Conservation (phyloP, 345 rosid genomes). For the Erucastrum elatum region DNA sequence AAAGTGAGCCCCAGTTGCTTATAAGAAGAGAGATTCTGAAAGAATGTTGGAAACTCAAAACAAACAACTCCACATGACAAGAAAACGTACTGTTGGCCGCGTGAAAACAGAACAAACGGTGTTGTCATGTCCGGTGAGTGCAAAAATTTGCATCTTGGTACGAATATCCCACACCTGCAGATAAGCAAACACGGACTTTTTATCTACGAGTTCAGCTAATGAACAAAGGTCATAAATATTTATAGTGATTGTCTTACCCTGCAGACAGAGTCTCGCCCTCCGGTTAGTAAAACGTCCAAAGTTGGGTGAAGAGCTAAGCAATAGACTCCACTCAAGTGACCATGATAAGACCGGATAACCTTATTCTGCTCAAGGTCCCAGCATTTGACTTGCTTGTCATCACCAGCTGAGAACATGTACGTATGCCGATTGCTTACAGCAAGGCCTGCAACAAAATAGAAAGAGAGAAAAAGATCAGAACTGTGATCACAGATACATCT, state of each 20-base stretch:
- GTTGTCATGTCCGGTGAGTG: constrained; percentile 91
- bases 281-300: constrained; percentile 81
- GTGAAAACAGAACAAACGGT: constrained; percentile 97
- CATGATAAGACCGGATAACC: constrained; percentile 97
- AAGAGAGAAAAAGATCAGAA: not conserved
- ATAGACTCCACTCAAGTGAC: constrained; percentile 97
- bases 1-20: constrained; percentile 12
- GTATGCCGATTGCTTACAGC: constrained; percentile 88
- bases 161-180: constrained; percentile 98
- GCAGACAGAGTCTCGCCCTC: constrained; percentile 98
- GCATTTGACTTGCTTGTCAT: constrained; percentile 98
- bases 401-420: constrained; percentile 99
- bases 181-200: constrained; percentile 31
- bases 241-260: constrained; percentile 54
- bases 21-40: not conserved
- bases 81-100: constrained; percentile 69
- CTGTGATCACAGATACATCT: not conserved
- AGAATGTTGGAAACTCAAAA: not conserved
- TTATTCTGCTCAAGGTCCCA: constrained; percentile 99
- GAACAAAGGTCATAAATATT: not conserved
- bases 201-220: constrained; percentile 17
- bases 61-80: not conserved
- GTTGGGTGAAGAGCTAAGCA: constrained; percentile 99
- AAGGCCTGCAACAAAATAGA: constrained; percentile 58
- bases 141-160: constrained; percentile 92